These are phyloP conservation scores for Podaxis sp. DNA, from an alignment of 768 basidiomycete species.

Conservation along the genomic window DNA sequence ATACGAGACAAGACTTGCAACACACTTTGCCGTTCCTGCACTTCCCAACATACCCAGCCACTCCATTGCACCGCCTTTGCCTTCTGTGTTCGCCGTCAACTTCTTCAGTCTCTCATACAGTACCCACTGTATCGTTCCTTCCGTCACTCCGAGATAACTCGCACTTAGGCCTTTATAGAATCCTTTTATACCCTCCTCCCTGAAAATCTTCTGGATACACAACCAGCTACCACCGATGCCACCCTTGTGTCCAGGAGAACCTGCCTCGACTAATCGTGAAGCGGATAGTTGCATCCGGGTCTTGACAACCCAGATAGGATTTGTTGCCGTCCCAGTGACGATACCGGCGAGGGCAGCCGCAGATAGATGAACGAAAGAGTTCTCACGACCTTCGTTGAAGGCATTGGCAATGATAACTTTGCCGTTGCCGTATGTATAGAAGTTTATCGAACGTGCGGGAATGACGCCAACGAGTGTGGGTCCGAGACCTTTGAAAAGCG, in stretches of 20 bases:
- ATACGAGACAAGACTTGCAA: slow-evolving; percentile 94
- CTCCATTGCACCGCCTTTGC: slow-evolving; percentile 54
- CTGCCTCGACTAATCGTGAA: slow-evolving; percentile 35
- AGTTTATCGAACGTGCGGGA: slow-evolving; percentile 95
- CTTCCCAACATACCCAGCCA: slow-evolving; percentile 87
- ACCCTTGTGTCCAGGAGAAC: slow-evolving; percentile 20
- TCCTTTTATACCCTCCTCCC: slow-evolving; percentile 79
- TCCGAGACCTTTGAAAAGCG: slow-evolving; percentile 92
- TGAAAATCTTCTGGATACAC: slow-evolving; percentile 71
- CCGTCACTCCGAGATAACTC: slow-evolving; percentile 93
- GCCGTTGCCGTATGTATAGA: slow-evolving; percentile 96
- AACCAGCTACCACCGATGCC: slow-evolving; percentile 52
- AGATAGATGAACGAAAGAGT: slow-evolving; percentile 77
- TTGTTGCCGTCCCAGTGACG: slow-evolving; percentile 85
- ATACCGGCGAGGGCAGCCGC: slow-evolving; percentile 89
- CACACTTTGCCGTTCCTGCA: slow-evolving; percentile 89
- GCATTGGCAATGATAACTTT: slow-evolving; percentile 85
- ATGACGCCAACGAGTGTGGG: slow-evolving; percentile 94
- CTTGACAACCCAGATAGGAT: slow-evolving; percentile 99
- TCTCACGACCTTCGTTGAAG: slow-evolving; percentile 81
- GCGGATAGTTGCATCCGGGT: slow-evolving; percentile 71
- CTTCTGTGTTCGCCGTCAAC: slow-evolving; percentile 52
- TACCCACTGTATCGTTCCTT: slow-evolving; percentile 96
- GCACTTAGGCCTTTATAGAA: slow-evolving; percentile 96
- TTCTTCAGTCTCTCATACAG: slow-evolving; percentile 91